A percentile compares a stretch with the other conserved stretches of the same genome.
phyloP scores from a whole-genome alignment of 1,139 yeast species.

The Pichia terricola region DNA sequence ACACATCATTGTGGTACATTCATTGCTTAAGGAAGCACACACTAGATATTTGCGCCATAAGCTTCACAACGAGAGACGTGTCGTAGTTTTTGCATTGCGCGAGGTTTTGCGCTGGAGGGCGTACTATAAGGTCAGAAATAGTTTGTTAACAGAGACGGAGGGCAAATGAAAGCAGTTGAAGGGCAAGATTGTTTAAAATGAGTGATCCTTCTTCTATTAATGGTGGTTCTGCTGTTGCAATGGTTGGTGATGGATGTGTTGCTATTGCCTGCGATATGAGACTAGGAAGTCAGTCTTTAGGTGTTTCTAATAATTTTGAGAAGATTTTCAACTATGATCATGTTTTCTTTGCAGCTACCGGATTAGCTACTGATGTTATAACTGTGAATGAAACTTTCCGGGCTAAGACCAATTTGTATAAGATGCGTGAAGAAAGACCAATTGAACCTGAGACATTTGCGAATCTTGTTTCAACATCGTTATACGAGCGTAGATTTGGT shows the following conservation, averaged over 20 bases:
- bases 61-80: not conserved
- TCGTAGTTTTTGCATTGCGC: not conserved
- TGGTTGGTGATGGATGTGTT: slow-evolving; percentile 97
- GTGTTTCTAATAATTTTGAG: slow-evolving; percentile 87
- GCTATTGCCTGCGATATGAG: slow-evolving; percentile 96
- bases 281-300: slow-evolving; percentile 87
- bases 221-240: slow-evolving; percentile 92
- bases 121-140: not conserved
- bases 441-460: slow-evolving; percentile 95
- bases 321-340: slow-evolving; percentile 82
- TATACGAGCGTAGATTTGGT: slow-evolving; percentile 89
- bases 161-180: not conserved
- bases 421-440: slow-evolving; percentile 80
- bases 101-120: not conserved
- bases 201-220: slow-evolving; percentile 48
- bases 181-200: slow-evolving; percentile 22
- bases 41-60: not conserved
- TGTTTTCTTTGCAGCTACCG: slow-evolving; percentile 85
- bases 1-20: not conserved
- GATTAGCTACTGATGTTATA: slow-evolving; percentile 87
- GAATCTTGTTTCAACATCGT: slow-evolving; percentile 78
- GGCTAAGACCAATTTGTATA: slow-evolving; percentile 78
- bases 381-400: slow-evolving; percentile 78
- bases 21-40: not conserved
- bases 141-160: not conserved